Percentiles rank a stretch among this genome's conserved stretches.
These are phyloP conservation scores for Bacterosira constricta DNA, from an alignment of 108 stramenopile genomes.

Conservation along the genomic window DNA sequence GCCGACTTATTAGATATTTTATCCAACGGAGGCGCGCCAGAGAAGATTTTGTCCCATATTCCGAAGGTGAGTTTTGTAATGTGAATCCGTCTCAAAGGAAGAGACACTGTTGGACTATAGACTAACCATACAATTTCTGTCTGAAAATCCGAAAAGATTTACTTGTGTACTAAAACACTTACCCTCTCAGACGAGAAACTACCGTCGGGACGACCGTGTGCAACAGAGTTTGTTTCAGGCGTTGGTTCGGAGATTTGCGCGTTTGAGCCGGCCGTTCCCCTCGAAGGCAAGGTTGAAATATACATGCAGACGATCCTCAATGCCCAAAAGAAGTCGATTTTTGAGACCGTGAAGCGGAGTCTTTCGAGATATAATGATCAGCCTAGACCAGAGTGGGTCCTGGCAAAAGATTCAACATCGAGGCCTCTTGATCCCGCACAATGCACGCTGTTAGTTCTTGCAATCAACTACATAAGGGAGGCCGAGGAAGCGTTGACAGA, in stretches of 20 bases:
- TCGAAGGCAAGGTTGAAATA: conserved; percentile 83
- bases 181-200: conserved; percentile 35
- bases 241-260: conserved; percentile 69
- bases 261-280: conserved; percentile 73
- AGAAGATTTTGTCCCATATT: conserved; percentile 72
- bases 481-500: conserved; percentile 63
- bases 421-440: conserved; percentile 75
- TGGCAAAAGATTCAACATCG: conserved; percentile 52
- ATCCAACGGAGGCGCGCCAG: conserved; percentile 73
- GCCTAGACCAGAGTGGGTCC: conserved; percentile 72
- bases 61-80: no score
- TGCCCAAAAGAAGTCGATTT: conserved; percentile 51
- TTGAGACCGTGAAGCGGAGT: conserved; percentile 59
- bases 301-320: conserved; percentile 83
- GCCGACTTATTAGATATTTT: conserved; percentile 83
- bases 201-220: conserved; percentile 46
- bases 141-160: no score
- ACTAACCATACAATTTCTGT: no score
- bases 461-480: conserved; percentile 72
- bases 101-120: no score
- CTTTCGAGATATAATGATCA: conserved; percentile 58
- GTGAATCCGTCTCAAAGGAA: conserved; percentile 92
- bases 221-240: conserved; percentile 61
- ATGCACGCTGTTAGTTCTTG: conserved; percentile 71
- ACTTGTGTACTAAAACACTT: conserved; percentile 73